phyloP scores from a whole-genome alignment of 345 rosid species.

The Citrus australasica region DNA sequence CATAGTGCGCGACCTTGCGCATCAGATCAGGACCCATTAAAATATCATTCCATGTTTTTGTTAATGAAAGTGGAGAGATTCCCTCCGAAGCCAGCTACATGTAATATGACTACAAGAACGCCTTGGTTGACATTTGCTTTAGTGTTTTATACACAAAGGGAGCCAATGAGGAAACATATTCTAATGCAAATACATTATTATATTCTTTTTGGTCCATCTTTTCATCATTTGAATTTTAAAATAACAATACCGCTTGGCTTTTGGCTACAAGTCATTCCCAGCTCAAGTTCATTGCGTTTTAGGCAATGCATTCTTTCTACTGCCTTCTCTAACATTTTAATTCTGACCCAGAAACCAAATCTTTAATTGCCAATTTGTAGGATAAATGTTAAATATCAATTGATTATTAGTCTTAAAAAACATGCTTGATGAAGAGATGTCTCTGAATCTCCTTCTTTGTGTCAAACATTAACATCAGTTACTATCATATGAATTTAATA shows the following conservation, averaged over 20 bases:
- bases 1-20: too few species aligned
- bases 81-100: too few species aligned
- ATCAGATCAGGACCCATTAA: too few species aligned
- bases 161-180: background rate
- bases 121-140: background rate
- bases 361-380: background rate
- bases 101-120: background rate
- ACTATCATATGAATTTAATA: background rate
- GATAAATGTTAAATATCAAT: background rate
- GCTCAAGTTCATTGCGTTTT: background rate
- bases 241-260: background rate
- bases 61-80: too few species aligned
- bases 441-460: background rate
- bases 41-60: too few species aligned
- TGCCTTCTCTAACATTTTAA: background rate
- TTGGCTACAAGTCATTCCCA: background rate
- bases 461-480: background rate
- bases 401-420: background rate
- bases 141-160: background rate
- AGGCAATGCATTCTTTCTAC: background rate
- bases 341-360: background rate
- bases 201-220: background rate
- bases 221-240: too few species aligned
- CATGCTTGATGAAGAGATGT: background rate
- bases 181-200: too few species aligned